phyloP scores from a whole-genome alignment of 768 basidiomycete species.

The Mycena rebaudengoi region DNA sequence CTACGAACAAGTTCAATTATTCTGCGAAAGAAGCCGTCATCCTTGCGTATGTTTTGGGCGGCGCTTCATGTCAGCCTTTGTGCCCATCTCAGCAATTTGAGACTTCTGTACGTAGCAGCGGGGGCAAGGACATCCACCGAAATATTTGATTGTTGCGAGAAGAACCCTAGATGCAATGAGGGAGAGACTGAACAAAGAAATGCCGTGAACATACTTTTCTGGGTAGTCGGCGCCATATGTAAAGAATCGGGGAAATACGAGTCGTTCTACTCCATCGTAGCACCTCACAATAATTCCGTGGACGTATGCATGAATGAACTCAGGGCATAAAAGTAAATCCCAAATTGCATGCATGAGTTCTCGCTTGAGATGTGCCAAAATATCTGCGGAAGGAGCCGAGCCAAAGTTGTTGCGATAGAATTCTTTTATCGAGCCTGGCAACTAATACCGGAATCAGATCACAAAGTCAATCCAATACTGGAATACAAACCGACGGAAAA shows the following conservation, averaged over 20 bases:
- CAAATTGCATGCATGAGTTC: conserved; percentile 39
- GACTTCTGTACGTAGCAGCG: conserved; percentile 28
- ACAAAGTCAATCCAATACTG: background rate
- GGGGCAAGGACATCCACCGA: conserved; percentile 33
- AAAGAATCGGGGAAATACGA: conserved; percentile 37
- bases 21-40: background rate
- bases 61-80: conserved; percentile 17
- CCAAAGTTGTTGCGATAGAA: conserved; percentile 22
- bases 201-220: conserved; percentile 34
- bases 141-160: conserved; percentile 13
- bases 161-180: conserved; percentile 23
- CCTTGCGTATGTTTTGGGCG: background rate
- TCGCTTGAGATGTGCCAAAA: conserved; percentile 35
- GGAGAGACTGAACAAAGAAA: background rate
- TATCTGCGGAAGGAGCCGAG: conserved; percentile 4
- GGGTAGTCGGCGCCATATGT: conserved; percentile 41
- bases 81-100: conserved; percentile 25
- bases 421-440: conserved; percentile 34
- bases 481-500: conserved; percentile 36
- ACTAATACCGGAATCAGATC: conserved; percentile 19
- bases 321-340: conserved; percentile 29
- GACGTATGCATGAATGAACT: conserved; percentile 35
- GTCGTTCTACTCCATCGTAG: conserved; percentile 31
- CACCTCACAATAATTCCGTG: conserved; percentile 36
- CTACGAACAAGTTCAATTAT: background rate